These are phyloP conservation scores for Colletotrichum theobromicola DNA, from an alignment of 2,329 filamentous ascomycete genomes.

Conservation along the genomic window DNA sequence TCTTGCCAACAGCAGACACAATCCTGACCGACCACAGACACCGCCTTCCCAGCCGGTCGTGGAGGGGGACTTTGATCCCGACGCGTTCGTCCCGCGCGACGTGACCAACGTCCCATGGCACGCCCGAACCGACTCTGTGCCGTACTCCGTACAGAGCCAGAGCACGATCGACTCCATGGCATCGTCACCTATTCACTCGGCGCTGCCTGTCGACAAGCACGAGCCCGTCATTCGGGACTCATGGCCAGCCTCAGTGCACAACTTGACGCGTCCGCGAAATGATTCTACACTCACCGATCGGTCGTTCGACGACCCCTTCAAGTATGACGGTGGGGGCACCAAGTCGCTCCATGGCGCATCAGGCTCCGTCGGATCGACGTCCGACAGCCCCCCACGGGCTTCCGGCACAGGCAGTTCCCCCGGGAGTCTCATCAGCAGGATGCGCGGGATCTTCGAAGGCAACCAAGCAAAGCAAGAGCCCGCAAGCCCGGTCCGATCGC, in stretches of 20 bases:
- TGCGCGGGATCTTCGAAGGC: conserved; percentile 46
- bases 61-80: conserved; percentile 19
- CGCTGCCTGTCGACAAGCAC: conserved; percentile 28
- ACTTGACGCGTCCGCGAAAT: conserved; percentile 22
- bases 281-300: conserved; percentile 28
- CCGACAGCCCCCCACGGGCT: not conserved
- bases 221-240: conserved; percentile 38
- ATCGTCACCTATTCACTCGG: conserved; percentile 33
- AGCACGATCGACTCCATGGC: conserved; percentile 38
- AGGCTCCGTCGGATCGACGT: not conserved
- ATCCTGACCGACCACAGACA: conserved; percentile 26
- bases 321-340: conserved; percentile 17
- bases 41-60: not conserved
- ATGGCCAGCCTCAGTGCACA: conserved; percentile 27
- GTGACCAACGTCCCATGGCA: conserved; percentile 38
- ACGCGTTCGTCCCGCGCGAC: conserved; percentile 29
- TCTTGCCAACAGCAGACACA: conserved; percentile 32
- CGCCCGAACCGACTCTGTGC: conserved; percentile 33
- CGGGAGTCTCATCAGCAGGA: conserved; percentile 40
- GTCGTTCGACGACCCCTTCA: conserved; percentile 30
- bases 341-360: conserved; percentile 5
- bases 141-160: conserved; percentile 38
- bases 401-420: conserved; percentile 21
- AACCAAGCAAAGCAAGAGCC: conserved; percentile 1
- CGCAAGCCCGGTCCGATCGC: conserved; percentile 25